Percentiles rank a stretch among this genome's conserved stretches.
Evolutionary conservation across 2,329 filamentous ascomycete genomes (phyloP).

Genomic region (Microcyclospora pomicola): DNA sequence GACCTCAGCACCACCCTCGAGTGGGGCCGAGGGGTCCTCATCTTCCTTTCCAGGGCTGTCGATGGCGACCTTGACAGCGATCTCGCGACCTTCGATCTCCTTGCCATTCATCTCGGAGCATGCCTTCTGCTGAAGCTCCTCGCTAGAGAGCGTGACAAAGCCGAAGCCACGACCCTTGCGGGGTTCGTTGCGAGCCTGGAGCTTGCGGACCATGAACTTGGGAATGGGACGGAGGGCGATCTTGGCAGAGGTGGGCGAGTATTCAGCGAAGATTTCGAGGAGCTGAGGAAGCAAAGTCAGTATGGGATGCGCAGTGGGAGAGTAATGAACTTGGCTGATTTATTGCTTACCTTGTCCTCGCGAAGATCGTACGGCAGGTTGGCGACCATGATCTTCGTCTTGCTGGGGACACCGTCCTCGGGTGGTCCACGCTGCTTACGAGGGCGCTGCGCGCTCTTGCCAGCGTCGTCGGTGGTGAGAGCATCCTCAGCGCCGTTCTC

Average conservation of each 20-base stretch:
- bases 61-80: conserved; percentile 99
- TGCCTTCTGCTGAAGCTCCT: conserved; percentile 95
- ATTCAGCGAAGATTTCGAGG: conserved; percentile 89
- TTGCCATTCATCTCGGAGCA: conserved; percentile 98
- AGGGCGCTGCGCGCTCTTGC: conserved; percentile 38
- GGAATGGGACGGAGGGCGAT: conserved; percentile 97
- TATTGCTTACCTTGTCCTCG: conserved; percentile 70
- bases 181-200: conserved; percentile 91
- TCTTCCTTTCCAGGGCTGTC: conserved; percentile 99
- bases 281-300: conserved; percentile 45
- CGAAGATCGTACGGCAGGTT: conserved; percentile 97
- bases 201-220: conserved; percentile 99
- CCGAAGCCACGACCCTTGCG: conserved; percentile 99
- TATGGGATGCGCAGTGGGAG: background rate
- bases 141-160: conserved; percentile 88
- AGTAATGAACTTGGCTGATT: background rate
- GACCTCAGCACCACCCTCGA: conserved; percentile 26
- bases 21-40: conserved; percentile 43
- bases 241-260: conserved; percentile 89
- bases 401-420: conserved; percentile 92
- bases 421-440: conserved; percentile 84
- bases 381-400: conserved; percentile 99
- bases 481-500: conserved; percentile 35
- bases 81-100: conserved; percentile 96
- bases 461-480: conserved; percentile 21